Evolutionary conservation across 208 protist species (phyloP).

Genomic region (Acanthamoeba healyi): DNA sequence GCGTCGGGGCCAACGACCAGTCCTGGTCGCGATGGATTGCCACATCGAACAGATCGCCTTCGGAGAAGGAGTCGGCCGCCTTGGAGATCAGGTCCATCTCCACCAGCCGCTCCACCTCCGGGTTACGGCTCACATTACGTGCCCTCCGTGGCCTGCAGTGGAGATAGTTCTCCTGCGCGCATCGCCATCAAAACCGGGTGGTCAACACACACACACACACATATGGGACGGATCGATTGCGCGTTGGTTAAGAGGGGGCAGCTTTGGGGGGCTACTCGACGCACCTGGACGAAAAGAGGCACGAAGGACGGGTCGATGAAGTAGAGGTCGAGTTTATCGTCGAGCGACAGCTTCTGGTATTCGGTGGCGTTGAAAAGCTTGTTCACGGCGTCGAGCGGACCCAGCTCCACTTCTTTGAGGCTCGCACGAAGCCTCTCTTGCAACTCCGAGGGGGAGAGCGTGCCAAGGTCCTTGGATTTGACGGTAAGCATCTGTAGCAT

Average conservation of each 20-base stretch:
- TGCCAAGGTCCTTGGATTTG: conserved; percentile 61
- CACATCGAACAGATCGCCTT: conserved; percentile 78
- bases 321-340: conserved; percentile 92
- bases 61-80: conserved; percentile 78
- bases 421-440: conserved; percentile 88
- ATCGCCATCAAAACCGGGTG: neutral
- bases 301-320: conserved; percentile 94
- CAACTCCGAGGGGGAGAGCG: conserved; percentile 88
- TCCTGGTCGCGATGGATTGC: conserved; percentile 66
- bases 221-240: no score
- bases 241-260: no score
- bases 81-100: conserved; percentile 71
- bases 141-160: conserved; percentile 90
- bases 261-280: neutral
- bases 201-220: neutral
- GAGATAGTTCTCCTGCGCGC: conserved; percentile 95
- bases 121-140: neutral
- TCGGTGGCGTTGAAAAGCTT: conserved; percentile 88
- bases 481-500: conserved; percentile 94
- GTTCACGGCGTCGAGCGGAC: conserved; percentile 94
- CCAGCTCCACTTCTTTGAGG: conserved; percentile 94
- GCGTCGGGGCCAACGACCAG: conserved; percentile 76
- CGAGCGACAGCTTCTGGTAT: conserved; percentile 88
- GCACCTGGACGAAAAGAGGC: conserved; percentile 91
- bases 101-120: conserved; percentile 1